Conservation (phyloP, 2,329 filamentous ascomycete species). For the Akanthomyces muscarius region DNA sequence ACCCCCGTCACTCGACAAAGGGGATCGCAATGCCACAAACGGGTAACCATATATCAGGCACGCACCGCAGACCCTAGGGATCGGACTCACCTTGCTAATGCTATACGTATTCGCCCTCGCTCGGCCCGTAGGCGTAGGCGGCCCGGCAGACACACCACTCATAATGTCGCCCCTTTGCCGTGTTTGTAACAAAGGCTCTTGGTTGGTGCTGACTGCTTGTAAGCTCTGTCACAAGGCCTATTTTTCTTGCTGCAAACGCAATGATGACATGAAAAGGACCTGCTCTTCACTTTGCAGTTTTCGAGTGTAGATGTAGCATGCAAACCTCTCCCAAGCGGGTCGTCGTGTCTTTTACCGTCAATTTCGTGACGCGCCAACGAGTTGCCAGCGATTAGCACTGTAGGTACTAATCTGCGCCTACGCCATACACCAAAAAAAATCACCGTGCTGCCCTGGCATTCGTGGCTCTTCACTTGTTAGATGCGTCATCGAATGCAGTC, state of each 20-base stretch:
- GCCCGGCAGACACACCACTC: slow-evolving; percentile 35
- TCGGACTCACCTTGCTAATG: slow-evolving; percentile 36
- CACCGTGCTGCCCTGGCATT: neutral
- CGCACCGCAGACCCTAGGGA: neutral
- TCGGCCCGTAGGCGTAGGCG: slow-evolving; percentile 30
- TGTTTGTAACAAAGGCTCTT: neutral
- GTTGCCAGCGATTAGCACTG: neutral
- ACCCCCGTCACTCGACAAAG: slow-evolving; percentile 6
- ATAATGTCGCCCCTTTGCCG: slow-evolving; percentile 21
- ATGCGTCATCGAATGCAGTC: neutral
- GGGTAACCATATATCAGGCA: slow-evolving; percentile 8
- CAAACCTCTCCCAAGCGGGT: slow-evolving; percentile 10
- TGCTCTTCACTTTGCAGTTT: neutral
- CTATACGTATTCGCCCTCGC: slow-evolving; percentile 37
- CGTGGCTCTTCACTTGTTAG: neutral
- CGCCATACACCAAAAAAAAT: neutral
- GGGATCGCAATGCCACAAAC: neutral
- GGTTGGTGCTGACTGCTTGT: neutral
- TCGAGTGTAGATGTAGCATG: slow-evolving; percentile 7
- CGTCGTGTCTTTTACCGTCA: neutral
- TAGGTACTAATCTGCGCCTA: neutral
- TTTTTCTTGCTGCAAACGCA: neutral
- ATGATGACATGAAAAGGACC: neutral
- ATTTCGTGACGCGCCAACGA: neutral
- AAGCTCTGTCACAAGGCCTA: neutral